Base-by-base conservation (phyloP, 1,284 basidiomycete genomes). In the Microbotryomycetes sp. region DNA sequence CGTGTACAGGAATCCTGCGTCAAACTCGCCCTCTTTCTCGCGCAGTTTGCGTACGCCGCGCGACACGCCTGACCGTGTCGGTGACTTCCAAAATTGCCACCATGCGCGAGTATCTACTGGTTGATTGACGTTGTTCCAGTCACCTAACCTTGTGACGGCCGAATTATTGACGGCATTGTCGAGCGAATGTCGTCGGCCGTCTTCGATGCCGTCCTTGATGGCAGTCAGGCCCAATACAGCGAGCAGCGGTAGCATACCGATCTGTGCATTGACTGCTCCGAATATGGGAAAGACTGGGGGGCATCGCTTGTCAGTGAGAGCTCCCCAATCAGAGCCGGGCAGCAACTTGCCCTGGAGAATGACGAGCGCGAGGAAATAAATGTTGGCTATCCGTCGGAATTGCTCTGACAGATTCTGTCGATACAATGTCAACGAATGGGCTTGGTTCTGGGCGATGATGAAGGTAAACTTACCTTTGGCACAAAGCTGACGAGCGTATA, bases 91-190 rank as follows among this genome's bases (percentile, higher is more conserved):
- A 52, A 70, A 66, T 23, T 64, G 57, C 69, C 62, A 70, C 70
- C 70, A 69, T 16, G 48, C 60, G 28, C 57, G 57, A 28, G 60
- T 56, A 56, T 52, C 91, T 5, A 76, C 78, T 0, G 88, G 88
- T 70, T 88, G 86, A 73, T 97, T 97, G 51, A 91, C 84, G 73
- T 97, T 97, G 60, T 81, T 82, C 89, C 90, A 94, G 64, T 86
- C 83, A 7, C 85, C 87, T 11, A 97, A 83, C 66, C 88, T 86
- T 0, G 90, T 93, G 16, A 86, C 85, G 9, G 90, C 87, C 0
- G 88, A 90, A 56, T 85, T 91, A 78, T 94, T 94, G 69, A 94
- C 90, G 73, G 92, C 84, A 68, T 96, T 89, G 74, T 97, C 93
- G 50, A 94, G 81, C 4, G 78, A 74, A 4, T 88, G 87, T 62